phyloP scores from a whole-genome alignment of 768 basidiomycete genomes.

The Mycena crocata region DNA sequence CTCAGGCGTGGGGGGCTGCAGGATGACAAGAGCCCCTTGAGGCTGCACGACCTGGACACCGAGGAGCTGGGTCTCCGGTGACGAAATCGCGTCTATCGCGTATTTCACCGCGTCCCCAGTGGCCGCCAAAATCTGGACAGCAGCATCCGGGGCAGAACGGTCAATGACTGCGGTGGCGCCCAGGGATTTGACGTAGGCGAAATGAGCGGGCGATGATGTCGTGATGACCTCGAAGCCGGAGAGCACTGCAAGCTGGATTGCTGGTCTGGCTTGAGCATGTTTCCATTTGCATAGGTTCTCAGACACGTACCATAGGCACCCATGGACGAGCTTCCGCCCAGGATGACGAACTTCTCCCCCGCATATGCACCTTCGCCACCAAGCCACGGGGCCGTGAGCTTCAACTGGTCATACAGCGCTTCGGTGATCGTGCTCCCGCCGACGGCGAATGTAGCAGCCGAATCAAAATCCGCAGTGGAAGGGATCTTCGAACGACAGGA shows the following conservation, averaged over 20 bases:
- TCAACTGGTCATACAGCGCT: slow-evolving; percentile 14
- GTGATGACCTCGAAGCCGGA: slow-evolving; percentile 42
- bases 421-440: slow-evolving; percentile 4
- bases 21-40: no score
- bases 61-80: not conserved
- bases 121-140: slow-evolving; percentile 18
- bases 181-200: slow-evolving; percentile 40
- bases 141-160: slow-evolving; percentile 39
- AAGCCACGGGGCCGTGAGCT: slow-evolving; percentile 9
- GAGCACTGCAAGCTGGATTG: not conserved
- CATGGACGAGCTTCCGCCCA: slow-evolving; percentile 16
- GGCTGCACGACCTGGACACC: no score
- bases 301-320: slow-evolving; percentile 4
- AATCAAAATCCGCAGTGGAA: not conserved
- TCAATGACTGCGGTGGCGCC: slow-evolving; percentile 45
- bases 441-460: slow-evolving; percentile 7
- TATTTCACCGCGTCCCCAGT: not conserved
- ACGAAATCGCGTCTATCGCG: slow-evolving; percentile 11
- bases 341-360: slow-evolving; percentile 10
- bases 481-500: not conserved
- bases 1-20: no score
- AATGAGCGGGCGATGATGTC: slow-evolving; percentile 44
- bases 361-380: slow-evolving; percentile 10
- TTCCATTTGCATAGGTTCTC: not conserved
- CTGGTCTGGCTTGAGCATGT: no score